Evolutionary conservation across 371 early-diverging fungal genomes (phyloP).

Genomic region (Batrachochytrium dendrobatidis): DNA sequence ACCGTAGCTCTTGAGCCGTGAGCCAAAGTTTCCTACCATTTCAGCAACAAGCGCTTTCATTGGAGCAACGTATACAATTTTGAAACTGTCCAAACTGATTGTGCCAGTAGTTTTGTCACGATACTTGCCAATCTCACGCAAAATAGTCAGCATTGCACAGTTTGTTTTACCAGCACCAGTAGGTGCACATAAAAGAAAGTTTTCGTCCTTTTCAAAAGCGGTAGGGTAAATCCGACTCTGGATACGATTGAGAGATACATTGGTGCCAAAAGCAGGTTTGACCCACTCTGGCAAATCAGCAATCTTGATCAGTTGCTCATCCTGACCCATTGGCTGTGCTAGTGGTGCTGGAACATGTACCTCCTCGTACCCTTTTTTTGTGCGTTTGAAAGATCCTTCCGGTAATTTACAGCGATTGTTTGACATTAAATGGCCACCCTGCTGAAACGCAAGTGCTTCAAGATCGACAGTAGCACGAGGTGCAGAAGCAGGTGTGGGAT

Average conservation of each 20-base stretch:
- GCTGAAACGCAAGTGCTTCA: constrained; percentile 74
- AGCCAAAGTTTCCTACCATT: constrained; percentile 87
- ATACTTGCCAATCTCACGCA: constrained; percentile 76
- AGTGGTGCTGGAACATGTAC: constrained; percentile 92
- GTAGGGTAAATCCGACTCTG: constrained; percentile 84
- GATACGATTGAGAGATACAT: constrained; percentile 77
- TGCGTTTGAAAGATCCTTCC: constrained; percentile 85
- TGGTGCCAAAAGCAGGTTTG: constrained; percentile 69
- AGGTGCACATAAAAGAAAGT: constrained; percentile 97
- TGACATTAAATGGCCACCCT: constrained; percentile 93
- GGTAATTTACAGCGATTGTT: constrained; percentile 92
- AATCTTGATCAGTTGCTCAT: constrained; percentile 68
- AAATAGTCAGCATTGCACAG: constrained; percentile 92
- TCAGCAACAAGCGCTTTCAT: constrained; percentile 99
- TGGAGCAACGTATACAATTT: constrained; percentile 98
- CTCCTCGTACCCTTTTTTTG: constrained; percentile 95
- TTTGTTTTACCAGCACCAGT: constrained; percentile 99
- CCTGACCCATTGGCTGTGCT: constrained; percentile 51
- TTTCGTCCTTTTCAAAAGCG: constrained; percentile 85
- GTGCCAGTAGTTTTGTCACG: constrained; percentile 66
- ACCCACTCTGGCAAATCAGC: constrained; percentile 80
- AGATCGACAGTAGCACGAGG: constrained; percentile 49
- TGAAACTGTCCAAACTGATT: constrained; percentile 77
- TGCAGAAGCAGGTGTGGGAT: constrained; percentile 3
- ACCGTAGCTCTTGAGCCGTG: constrained; percentile 72